A percentile compares a stretch with the other conserved stretches of the same genome.
Conservation (phyloP, 495 filamentous ascomycete genomes). For the Annulohypoxylon nitens region DNA sequence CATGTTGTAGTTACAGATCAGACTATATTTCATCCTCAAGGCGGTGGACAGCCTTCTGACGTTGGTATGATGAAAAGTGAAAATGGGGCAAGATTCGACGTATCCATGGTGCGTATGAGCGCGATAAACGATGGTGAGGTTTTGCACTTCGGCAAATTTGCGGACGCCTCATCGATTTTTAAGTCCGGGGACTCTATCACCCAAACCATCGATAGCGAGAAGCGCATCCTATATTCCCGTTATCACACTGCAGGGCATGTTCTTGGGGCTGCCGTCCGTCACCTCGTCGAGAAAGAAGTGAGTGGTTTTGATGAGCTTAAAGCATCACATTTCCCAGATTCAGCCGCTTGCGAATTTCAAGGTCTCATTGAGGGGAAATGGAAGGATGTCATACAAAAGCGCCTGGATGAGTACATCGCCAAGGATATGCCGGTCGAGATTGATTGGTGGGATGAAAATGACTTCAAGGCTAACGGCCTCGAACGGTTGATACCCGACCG, state of each 20-base stretch:
- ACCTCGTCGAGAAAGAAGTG: conserved; percentile 64
- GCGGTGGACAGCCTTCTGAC: conserved; percentile 75
- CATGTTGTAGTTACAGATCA: conserved; percentile 67
- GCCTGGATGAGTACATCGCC: conserved; percentile 65
- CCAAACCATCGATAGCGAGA: conserved; percentile 67
- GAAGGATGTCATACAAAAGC: conserved; percentile 68
- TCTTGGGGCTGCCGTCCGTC: conserved; percentile 68
- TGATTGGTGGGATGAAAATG: conserved; percentile 70
- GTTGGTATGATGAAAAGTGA: conserved; percentile 62
- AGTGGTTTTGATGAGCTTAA: conserved; percentile 69
- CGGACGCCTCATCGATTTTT: conserved; percentile 45
- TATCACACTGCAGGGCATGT: conserved; percentile 76
- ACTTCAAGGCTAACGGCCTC: conserved; percentile 60
- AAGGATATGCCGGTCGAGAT: conserved; percentile 67
- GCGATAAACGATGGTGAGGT: conserved; percentile 61
- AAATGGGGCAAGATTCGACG: conserved; percentile 56
- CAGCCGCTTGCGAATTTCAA: conserved; percentile 69
- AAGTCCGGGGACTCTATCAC: conserved; percentile 55
- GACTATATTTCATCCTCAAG: conserved; percentile 78
- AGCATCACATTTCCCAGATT: conserved; percentile 73
- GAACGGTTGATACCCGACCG: conserved; percentile 65
- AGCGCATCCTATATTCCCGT: conserved; percentile 68
- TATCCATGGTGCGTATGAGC: conserved; percentile 65
- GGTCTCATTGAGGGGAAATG: conserved; percentile 70
- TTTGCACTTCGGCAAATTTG: conserved; percentile 70